Evolutionary conservation across 106 monocot species (phyloP).

Genomic region (Dendrobium nobile): DNA sequence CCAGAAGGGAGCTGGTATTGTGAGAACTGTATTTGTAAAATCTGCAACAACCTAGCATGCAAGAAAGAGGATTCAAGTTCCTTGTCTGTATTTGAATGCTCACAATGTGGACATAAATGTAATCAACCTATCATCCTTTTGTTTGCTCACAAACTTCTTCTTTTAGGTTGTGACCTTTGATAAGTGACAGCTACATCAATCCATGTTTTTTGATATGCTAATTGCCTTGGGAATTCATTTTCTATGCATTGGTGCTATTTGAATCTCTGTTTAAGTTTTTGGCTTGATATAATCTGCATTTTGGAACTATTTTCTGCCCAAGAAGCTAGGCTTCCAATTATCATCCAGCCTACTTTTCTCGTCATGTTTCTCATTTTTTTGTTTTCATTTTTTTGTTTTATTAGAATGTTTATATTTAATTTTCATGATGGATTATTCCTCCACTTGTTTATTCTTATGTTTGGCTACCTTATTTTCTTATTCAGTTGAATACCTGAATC

Average conservation of each 20-base stretch:
- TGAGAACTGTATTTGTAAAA: constrained; percentile 59
- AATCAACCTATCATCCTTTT: constrained; percentile 13
- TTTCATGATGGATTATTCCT: background rate
- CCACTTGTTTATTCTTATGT: background rate
- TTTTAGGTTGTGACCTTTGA: background rate
- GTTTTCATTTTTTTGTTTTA: background rate
- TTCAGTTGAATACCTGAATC: background rate
- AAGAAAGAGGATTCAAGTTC: constrained; percentile 31
- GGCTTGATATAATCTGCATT: background rate
- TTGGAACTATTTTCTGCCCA: background rate
- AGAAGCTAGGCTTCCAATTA: background rate
- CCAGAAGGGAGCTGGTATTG: constrained; percentile 97
- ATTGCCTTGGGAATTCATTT: background rate
- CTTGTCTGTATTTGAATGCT: constrained; percentile 48
- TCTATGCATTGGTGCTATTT: background rate
- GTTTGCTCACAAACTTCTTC: constrained; percentile 5
- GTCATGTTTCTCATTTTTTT: background rate
- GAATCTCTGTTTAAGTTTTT: background rate
- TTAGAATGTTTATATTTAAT: background rate
- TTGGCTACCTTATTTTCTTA: background rate
- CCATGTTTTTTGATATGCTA: background rate
- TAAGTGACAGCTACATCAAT: background rate
- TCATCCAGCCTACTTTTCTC: background rate
- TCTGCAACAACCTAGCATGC: constrained; percentile 38
- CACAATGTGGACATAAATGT: constrained; percentile 83